Conservation (phyloP, 1,139 yeast species). For the Kurtzmaniella natalensis region DNA sequence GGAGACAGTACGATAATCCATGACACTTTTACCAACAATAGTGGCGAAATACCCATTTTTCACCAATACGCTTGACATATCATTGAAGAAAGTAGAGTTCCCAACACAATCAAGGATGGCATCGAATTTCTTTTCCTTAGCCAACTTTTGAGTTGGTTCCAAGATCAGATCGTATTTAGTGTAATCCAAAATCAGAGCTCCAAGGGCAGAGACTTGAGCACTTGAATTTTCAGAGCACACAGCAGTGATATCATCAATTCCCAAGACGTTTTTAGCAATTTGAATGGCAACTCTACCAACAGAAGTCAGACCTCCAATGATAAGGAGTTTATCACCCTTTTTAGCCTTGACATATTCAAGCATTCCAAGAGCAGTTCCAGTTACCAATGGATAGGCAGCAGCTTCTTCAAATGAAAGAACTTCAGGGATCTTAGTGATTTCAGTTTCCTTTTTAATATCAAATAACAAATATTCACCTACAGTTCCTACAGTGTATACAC, state of each 20-base stretch:
- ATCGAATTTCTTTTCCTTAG: constrained; percentile 32
- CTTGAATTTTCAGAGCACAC: constrained; percentile 31
- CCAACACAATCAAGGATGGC: constrained; percentile 29
- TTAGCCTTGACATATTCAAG: constrained; percentile 26
- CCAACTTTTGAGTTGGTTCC: constrained; percentile 21
- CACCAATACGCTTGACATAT: constrained; percentile 28
- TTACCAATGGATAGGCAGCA: constrained; percentile 53
- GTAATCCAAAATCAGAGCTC: constrained; percentile 57
- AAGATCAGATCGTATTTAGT: constrained; percentile 20
- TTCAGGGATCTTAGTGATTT: constrained; percentile 44
- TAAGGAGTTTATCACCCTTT: constrained; percentile 35
- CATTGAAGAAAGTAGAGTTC: constrained; percentile 19
- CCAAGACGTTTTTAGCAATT: constrained; percentile 44
- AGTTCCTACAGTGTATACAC: constrained; percentile 47
- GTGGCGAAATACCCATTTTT: constrained; percentile 46
- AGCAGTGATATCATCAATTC: constrained; percentile 43
- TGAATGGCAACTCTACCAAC: constrained; percentile 63
- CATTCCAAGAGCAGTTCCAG: constrained; percentile 53
- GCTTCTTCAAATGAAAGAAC: constrained; percentile 49
- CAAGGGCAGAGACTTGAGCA: constrained; percentile 38
- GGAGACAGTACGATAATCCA: constrained; percentile 18
- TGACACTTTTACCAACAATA: constrained; percentile 46
- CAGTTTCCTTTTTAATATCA: constrained; percentile 40
- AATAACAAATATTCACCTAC: constrained; percentile 39
- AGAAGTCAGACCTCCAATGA: constrained; percentile 74